Conservation (phyloP, 495 filamentous ascomycete genomes). For the Daldinia childiae region DNA sequence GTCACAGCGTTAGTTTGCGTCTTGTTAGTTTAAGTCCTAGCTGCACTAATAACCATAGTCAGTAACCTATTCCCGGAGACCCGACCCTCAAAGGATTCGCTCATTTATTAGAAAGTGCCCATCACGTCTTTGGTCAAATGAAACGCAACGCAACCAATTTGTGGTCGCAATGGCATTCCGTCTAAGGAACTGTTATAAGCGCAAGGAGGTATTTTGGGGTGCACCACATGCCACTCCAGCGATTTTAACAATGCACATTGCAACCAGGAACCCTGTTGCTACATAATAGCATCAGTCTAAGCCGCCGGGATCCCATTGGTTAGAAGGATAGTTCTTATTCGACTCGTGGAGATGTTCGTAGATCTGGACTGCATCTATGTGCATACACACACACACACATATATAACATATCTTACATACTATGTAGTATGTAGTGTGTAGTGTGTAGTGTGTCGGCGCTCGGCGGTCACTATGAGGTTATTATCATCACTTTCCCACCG, state of each 20-base stretch:
- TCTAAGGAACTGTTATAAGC: slow-evolving; percentile 25
- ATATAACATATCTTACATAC: too few species aligned
- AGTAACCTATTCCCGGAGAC: slow-evolving; percentile 22
- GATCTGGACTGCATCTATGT: slow-evolving; percentile 11
- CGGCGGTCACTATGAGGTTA: slow-evolving; percentile 27
- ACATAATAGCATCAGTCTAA: slow-evolving; percentile 24
- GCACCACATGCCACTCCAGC: slow-evolving; percentile 28
- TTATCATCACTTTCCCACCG: slow-evolving; percentile 17
- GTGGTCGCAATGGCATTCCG: slow-evolving; percentile 30
- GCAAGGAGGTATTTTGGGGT: slow-evolving; percentile 39
- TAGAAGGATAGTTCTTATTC: not conserved
- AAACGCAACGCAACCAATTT: slow-evolving; percentile 43
- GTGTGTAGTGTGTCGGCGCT: slow-evolving; percentile 27
- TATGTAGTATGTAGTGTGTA: slow-evolving; percentile 14
- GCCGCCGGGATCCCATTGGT: slow-evolving; percentile 39
- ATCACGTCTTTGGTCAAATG: slow-evolving; percentile 32
- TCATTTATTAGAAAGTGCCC: slow-evolving; percentile 27
- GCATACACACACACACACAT: not conserved
- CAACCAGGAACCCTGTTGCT: slow-evolving; percentile 31
- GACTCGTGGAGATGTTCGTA: slow-evolving; percentile 18
- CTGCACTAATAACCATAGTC: slow-evolving; percentile 26
- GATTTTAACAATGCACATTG: slow-evolving; percentile 32
- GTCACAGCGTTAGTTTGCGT: slow-evolving; percentile 33
- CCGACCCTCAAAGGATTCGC: slow-evolving; percentile 31
- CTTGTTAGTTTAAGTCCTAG: slow-evolving; percentile 33